Base-by-base conservation (phyloP, 345 rosid genomes). In the Boechera divaricarpa region DNA sequence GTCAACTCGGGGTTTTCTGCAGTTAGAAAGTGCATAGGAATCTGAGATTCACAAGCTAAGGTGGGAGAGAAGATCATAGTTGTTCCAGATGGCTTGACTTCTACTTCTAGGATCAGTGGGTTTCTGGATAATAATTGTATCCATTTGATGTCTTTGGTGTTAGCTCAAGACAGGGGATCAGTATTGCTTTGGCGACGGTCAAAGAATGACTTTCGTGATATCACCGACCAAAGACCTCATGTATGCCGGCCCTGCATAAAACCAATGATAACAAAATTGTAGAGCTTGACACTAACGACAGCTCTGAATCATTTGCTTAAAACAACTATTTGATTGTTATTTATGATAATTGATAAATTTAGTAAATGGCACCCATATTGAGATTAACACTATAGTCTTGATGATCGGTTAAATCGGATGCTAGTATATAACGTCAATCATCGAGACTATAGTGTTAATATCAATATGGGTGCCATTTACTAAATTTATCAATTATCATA, bases 91-190 rank as follows among this genome's bases (percentile, higher is more conserved):
- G 24, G 24, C 24, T 21, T 21, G 24, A 21, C 24, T 21, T 21
- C 24, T 68, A 49, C 56, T 21, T 72, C 1, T 51, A 21, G 38
- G 48, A 65, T 21, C 63, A 24, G 0, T 6, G 8, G 0, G n/a
- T 18, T 21, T 65, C 24, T 21, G 24, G 24, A 21, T 21, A 21
- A 21, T 21, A 21, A 21, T 24, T 0, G 7, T 72, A 2, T 64
- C 58, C 52, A 64, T 18, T 36, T 42, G 15, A 16, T 13, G 16
- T 15, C n/a, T 6, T 39, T 58, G 63, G 81, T 73, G 69, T 51
- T 73, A 6, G 81, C 68, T 64, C 77, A 72, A 57, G 62, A 64
- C 3, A 31, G 1, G 38, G 2, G 10, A 64, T 58, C 73, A 48
- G 0, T 77, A 72, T 24, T 42, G 47, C 33, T 31, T 31, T 31